Base-by-base conservation (phyloP, 2,329 filamentous ascomycete genomes). In the Furcasterigmium furcatum region DNA sequence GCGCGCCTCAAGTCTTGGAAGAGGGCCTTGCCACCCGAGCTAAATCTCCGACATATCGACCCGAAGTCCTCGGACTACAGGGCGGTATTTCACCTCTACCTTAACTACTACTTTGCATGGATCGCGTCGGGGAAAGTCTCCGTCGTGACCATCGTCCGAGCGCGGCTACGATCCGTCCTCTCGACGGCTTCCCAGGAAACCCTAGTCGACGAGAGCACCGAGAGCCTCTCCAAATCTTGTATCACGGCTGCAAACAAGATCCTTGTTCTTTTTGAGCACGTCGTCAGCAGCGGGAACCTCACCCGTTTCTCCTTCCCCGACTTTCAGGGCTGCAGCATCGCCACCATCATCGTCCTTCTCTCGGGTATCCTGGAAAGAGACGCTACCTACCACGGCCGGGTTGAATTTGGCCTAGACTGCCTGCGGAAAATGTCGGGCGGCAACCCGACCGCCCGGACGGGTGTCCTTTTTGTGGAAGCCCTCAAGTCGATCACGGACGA, bases 271-370 rank as follows among this genome's bases (percentile, higher is more conserved):
- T 65, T 66, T 22, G 60, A 65, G 36, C 56, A 45, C 3, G 40
- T 67, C 14, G 52, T 46, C 3, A 44, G 41, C 3, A 61, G 54
- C 3, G 53, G 55, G 4, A 64, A 64, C 9, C 58, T 62, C n/a
- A 59, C 60, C 3, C 56, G 59, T 0, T 67, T 67, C 40, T 67
- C 64, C 0, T 67, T 67, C 39, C 65, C 64, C 5, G 64, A 67
- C 48, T 67, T 67, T 19, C 64, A 67, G 41, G 64, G 62, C 12
- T 66, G 64, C 46, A 67, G 64, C 30, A 65, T 62, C 14, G 64
- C 64, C 4, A 66, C 61, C 2, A 66, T 66, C 20, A 58, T 66
- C 7, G 55, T 59, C 4, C 46, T 67, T 10, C 49, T 67, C 3
- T 52, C 61, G 4, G 63, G 64, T 0, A 63, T 67, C 14, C 46